These are phyloP conservation scores for Rhizopogon vesiculosus DNA, from an alignment of 768 basidiomycete genomes.

Conservation along the genomic window DNA sequence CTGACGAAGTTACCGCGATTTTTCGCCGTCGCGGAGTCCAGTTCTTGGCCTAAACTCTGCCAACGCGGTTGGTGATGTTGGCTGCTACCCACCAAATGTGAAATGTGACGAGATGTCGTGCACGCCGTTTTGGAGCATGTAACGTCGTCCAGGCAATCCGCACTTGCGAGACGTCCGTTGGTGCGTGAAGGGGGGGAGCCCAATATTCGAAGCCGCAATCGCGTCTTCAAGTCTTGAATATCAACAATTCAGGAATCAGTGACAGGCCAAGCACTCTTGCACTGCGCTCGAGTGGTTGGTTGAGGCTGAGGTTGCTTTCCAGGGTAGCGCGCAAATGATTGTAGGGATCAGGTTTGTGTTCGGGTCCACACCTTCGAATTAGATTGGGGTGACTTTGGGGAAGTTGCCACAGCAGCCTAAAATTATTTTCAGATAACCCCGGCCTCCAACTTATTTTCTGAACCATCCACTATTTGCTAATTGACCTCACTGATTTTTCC, in stretches of 20 bases:
- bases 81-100: not conserved
- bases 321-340: no score
- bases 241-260: not conserved
- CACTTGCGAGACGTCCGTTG: not conserved
- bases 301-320: no score
- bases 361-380: no score
- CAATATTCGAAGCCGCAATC: not conserved
- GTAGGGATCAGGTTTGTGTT: no score
- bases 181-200: not conserved
- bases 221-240: not conserved
- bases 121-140: not conserved
- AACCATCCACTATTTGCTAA: no score
- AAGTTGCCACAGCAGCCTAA: no score
- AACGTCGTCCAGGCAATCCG: not conserved
- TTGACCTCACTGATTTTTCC: no score
- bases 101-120: not conserved
- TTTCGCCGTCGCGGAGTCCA: not conserved
- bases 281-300: no score
- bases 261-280: no score
- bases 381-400: no score
- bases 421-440: no score
- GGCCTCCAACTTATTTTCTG: no score
- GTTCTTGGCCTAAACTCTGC: not conserved
- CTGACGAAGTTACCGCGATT: not conserved
- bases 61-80: not conserved